These are phyloP conservation scores for Aaosphaeria pasadenensis DNA, from an alignment of 2,329 filamentous ascomycete species.

Conservation along the genomic window DNA sequence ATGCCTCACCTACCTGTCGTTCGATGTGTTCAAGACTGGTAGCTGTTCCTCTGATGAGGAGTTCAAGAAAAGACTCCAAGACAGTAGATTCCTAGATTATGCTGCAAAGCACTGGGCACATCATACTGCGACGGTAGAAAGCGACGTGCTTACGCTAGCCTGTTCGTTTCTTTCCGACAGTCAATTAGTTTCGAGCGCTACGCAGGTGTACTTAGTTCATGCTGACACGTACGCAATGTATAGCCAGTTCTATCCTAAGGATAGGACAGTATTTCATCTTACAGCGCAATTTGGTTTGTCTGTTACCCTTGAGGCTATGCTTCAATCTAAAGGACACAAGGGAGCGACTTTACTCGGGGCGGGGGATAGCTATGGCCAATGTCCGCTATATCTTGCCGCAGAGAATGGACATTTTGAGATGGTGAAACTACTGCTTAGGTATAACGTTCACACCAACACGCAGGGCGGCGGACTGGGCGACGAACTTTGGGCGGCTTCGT, in stretches of 20 bases:
- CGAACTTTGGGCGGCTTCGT: conserved; percentile 3
- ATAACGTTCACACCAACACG: conserved; percentile 1
- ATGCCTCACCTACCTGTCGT: conserved; percentile 24
- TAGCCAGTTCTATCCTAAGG: conserved; percentile 2
- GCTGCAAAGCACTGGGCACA: conserved; percentile 3
- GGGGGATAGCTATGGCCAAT: conserved; percentile 6
- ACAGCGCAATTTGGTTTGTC: conserved; percentile 10
- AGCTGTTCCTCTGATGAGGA: conserved; percentile 5
- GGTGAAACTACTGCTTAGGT: conserved; percentile 9
- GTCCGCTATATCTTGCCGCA: conserved; percentile 7
- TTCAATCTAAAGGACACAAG: conserved; percentile 2
- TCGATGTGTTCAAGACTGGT: conserved; percentile 12
- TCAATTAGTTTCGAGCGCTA: conserved; percentile 3
- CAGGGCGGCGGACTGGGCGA: background rate
- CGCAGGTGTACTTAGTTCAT: conserved; percentile 2
- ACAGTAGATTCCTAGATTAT: conserved; percentile 2
- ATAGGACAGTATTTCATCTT: conserved; percentile 8
- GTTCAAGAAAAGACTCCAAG: conserved; percentile 2
- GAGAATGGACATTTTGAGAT: conserved; percentile 8
- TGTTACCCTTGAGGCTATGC: conserved; percentile 5
- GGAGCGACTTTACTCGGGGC: conserved; percentile 3
- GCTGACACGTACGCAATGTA: conserved; percentile 1
- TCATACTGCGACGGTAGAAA: conserved; percentile 3
- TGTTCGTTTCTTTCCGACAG: conserved; percentile 6
- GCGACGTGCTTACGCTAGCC: conserved; percentile 5